Base-by-base conservation (phyloP, 306 rosid species). In the Fagus crenata region DNA sequence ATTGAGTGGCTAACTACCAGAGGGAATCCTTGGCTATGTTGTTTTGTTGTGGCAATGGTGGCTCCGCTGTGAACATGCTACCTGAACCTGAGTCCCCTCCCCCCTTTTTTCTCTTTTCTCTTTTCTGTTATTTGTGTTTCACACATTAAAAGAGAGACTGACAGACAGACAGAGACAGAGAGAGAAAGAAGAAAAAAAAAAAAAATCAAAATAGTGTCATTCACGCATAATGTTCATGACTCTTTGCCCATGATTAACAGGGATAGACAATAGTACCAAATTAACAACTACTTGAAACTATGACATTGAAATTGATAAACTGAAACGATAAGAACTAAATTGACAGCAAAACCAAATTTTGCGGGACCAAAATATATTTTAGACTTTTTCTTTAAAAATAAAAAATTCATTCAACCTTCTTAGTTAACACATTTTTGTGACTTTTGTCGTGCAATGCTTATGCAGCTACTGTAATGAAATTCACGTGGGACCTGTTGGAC, bases 381-480 rank as follows among this genome's bases (percentile, higher is more conserved):
- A 18, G 0, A 2, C 14, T 58, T 40, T 36, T 59, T 15, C 14
- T 15, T 39, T 33, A 13, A 37, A 75, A 22, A 22, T 22, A 22
- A 22, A 72, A 71, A 49, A 37, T 31, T 58, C 69, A 67, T 74
- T 58, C 49, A 49, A 46, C 69, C 37, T 77, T 53, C 31, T n/a
- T 31, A 37, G 70, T 36, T 42, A 18, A 53, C 28, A 64, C 36
- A n/a, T 70, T 77, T 86, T 35, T 71, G 65, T 39, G 76, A 70
- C 63, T 35, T 58, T 40, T 5, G 31, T 37, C 49, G 71, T 73
- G 13, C 72, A 39, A 72, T 79, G 28, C 73, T 39, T 28, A 49
- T 88, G 90, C 90, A 95, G 99, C 77, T 89, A 85, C 86, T 92
- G 97, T 81, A 92, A 83, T 74, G 99, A 95, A 89, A 88, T 95